A percentile compares a stretch with the other conserved stretches of the same genome.
phyloP scores from a whole-genome alignment of 2,329 filamentous ascomycete species.

The Cyphellophora europaea region DNA sequence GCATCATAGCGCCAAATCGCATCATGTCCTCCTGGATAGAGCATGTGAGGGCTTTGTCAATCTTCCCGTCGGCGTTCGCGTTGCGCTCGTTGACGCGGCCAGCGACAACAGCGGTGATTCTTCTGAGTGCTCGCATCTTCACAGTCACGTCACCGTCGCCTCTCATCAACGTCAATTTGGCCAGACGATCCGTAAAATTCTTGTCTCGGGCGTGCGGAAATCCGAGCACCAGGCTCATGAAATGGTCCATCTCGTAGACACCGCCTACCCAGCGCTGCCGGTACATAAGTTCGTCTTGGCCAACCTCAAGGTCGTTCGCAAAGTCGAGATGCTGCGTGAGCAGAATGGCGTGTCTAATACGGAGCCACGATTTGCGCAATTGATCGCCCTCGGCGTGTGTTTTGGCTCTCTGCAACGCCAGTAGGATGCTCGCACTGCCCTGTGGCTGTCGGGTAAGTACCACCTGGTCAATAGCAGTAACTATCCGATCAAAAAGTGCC shows the following conservation, averaged over 20 bases:
- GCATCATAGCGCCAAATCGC: slow-evolving; percentile 11
- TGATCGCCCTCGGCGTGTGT: slow-evolving; percentile 16
- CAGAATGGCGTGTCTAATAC: slow-evolving; percentile 9
- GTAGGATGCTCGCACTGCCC: slow-evolving; percentile 9
- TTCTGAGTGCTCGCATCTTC: slow-evolving; percentile 14
- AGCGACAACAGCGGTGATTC: slow-evolving; percentile 13
- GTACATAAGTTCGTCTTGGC: slow-evolving; percentile 6
- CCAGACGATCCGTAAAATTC: slow-evolving; percentile 14
- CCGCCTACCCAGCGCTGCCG: slow-evolving; percentile 15
- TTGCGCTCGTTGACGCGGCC: slow-evolving; percentile 15
- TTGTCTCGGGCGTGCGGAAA: slow-evolving; percentile 14
- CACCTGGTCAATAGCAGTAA: slow-evolving; percentile 14
- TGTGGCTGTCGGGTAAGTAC: slow-evolving; percentile 10
- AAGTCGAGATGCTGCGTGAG: slow-evolving; percentile 10
- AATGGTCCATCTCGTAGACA: slow-evolving; percentile 14
- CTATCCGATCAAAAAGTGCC: slow-evolving; percentile 11
- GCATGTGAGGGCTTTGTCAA: slow-evolving; percentile 7
- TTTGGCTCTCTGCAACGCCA: slow-evolving; percentile 15
- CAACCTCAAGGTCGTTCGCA: slow-evolving; percentile 3
- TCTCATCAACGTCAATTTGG: slow-evolving; percentile 9
- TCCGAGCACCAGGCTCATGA: slow-evolving; percentile 16
- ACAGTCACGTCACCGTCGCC: slow-evolving; percentile 7
- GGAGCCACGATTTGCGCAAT: slow-evolving; percentile 16
- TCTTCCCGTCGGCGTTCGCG: slow-evolving; percentile 4
- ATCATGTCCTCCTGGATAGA: slow-evolving; percentile 9